Evolutionary conservation across 768 basidiomycete genomes (phyloP).

Genomic region (Suillus subalutaceus): DNA sequence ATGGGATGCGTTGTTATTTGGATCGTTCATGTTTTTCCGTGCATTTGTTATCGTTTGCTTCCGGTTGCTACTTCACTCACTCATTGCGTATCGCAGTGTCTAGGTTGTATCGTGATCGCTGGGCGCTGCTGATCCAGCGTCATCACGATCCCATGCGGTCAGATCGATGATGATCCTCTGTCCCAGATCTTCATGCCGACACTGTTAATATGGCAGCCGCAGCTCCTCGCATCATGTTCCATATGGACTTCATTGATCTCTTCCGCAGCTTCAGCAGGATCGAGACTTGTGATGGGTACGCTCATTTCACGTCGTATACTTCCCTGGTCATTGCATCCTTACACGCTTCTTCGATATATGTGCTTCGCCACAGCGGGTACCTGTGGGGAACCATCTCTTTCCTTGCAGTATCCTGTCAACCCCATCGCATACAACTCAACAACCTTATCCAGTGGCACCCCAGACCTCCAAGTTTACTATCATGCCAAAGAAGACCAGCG

Average conservation of each 20-base stretch:
- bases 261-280: background rate
- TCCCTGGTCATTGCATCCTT: background rate
- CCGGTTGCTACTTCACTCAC: background rate
- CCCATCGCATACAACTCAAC: background rate
- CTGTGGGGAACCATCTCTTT: background rate
- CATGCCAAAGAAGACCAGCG: background rate
- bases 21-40: background rate
- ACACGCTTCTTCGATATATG: background rate
- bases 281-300: background rate
- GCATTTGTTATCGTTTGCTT: background rate
- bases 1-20: background rate
- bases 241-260: background rate
- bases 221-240: background rate
- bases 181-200: background rate
- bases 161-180: background rate
- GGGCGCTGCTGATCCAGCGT: background rate
- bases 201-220: background rate
- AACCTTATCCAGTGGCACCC: background rate
- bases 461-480: background rate
- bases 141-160: background rate
- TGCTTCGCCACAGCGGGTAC: background rate
- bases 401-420: background rate
- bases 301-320: background rate
- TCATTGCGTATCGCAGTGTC: background rate
- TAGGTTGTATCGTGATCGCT: background rate